Evolutionary conservation across 345 rosid genomes (phyloP).

Genomic region (Ricinus communis): DNA sequence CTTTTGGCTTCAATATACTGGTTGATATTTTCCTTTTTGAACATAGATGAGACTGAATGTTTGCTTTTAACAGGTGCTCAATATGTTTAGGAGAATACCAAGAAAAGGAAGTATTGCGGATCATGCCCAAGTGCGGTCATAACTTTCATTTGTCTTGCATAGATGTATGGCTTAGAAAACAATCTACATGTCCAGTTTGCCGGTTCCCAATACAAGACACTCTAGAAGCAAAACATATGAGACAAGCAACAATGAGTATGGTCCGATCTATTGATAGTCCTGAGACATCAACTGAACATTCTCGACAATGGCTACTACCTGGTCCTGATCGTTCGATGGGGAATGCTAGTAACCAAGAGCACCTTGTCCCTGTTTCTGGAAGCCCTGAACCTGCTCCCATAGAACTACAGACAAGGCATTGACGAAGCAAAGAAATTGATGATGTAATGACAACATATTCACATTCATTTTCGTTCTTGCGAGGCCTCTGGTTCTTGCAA

Average conservation of each 20-base stretch:
- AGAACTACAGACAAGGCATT: conserved; percentile 17
- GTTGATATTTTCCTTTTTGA: not conserved
- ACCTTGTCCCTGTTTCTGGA: conserved; percentile 12
- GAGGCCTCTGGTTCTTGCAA: not conserved
- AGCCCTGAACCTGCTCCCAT: conserved; percentile 16
- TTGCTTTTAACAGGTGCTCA: conserved; percentile 49
- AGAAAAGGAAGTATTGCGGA: conserved; percentile 58
- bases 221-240: conserved; percentile 30
- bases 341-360: conserved; percentile 20
- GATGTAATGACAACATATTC: no score
- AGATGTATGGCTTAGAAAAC: conserved; percentile 65
- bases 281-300: conserved; percentile 25
- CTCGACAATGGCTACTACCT: conserved; percentile 33
- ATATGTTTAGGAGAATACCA: conserved; percentile 72
- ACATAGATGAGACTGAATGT: conserved; percentile 1
- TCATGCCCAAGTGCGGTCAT: conserved; percentile 76
- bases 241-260: conserved; percentile 23
- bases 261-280: conserved; percentile 23
- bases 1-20: not conserved
- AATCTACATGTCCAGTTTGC: conserved; percentile 69
- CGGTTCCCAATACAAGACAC: conserved; percentile 49
- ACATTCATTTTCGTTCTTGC: not conserved
- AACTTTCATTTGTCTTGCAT: conserved; percentile 66
- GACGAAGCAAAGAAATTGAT: not conserved
- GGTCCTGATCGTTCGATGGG: conserved; percentile 18